Percentiles rank a stretch among this genome's conserved stretches.
These are phyloP conservation scores for Ascoidea tarda DNA, from an alignment of 805 yeast species.

Conservation along the genomic window DNA sequence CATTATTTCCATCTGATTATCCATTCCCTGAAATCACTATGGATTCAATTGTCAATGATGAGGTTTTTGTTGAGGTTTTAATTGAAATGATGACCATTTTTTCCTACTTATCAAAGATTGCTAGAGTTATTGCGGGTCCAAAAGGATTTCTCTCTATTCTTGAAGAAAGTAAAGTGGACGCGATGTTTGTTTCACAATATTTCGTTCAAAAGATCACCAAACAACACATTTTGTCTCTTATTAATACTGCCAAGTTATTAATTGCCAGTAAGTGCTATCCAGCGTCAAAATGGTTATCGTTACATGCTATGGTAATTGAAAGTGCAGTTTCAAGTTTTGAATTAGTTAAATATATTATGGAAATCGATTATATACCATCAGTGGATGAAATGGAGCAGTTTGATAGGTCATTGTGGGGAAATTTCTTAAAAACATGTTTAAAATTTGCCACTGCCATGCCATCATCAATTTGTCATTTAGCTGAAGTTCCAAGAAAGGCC, in stretches of 20 bases:
- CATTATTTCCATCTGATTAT: constrained; percentile 49
- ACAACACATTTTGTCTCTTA: constrained; percentile 26
- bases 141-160: constrained; percentile 30
- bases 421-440: constrained; percentile 41
- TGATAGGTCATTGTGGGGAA: constrained; percentile 55
- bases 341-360: constrained; percentile 35
- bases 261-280: constrained; percentile 50
- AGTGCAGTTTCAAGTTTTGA: constrained; percentile 40
- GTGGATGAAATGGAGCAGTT: constrained; percentile 34
- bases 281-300: constrained; percentile 57
- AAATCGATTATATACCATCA: constrained; percentile 36
- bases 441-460: constrained; percentile 53
- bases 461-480: constrained; percentile 52
- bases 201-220: constrained; percentile 25
- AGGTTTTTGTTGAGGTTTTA: constrained; percentile 53
- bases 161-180: constrained; percentile 20
- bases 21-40: constrained; percentile 55
- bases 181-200: constrained; percentile 24
- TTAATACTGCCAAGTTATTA: constrained; percentile 35
- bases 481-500: constrained; percentile 62
- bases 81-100: constrained; percentile 56
- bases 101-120: constrained; percentile 37
- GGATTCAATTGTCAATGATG: constrained; percentile 64
- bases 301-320: constrained; percentile 43
- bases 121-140: constrained; percentile 24